Evolutionary conservation across 208 protist genomes (phyloP), one percentile per base, ranked within the genome.

Genomic region (Leptomonas seymouri): DNA sequence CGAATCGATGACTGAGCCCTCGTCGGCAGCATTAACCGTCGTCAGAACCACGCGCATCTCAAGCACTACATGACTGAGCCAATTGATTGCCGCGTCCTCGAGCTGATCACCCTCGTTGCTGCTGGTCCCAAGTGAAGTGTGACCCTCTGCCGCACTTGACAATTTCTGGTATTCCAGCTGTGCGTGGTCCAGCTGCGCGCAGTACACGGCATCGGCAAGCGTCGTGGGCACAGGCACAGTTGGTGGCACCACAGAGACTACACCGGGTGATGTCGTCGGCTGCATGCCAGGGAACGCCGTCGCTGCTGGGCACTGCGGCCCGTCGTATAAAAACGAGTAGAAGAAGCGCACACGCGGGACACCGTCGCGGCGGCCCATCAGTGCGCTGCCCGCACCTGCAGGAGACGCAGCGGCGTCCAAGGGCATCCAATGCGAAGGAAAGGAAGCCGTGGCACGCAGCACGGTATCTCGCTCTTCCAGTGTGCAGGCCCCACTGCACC

Each of bases 351-450:
- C 55, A 11, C 63, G 55, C 16, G 71, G 34, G 3, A 21, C 48
- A 16, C 34, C 15, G 16, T 30, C 21, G 55, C 28, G n/a, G 36
- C 28, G 34, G 21, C 15, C 45, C 14, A 28, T 36, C 30, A n/a
- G 51, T 28, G 51, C 39, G 27, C 39, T 18, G 3, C 14, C 18
- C 58, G 41, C 4, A 11, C 9, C 14, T 27, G 9, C 30, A 7
- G 59, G 15, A 36, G 8, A 30, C 16, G 58, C 25, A 6, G 58
- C n/a, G 41, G 12, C 34, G 4, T 54, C 28, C 41, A 76, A 31
- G 23, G 63, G 46, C 71, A 76, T 66, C 71, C 71, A 76, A 28
- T 60, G 71, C 16, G 71, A 71, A n/a, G 71, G 71, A 23, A 60
- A 63, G 48, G 55, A n/a, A 16, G 63, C 39, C 5, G 63, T 63